These are phyloP conservation scores for Pleoardoris graminearum DNA, from an alignment of 2,329 filamentous ascomycete species.

Conservation along the genomic window DNA sequence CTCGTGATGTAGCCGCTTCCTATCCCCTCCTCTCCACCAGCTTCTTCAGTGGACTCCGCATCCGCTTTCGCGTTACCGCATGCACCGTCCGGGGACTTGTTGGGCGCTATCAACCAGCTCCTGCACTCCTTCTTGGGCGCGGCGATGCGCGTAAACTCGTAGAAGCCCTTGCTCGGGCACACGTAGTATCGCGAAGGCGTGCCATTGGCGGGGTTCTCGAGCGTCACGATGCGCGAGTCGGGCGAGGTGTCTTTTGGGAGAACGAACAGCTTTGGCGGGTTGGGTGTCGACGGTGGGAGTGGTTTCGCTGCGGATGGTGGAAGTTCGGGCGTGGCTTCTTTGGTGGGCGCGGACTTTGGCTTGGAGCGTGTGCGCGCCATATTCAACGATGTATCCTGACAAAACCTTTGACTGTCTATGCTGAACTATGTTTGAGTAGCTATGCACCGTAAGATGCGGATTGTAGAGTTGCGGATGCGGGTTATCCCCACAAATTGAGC, in stretches of 20 bases:
- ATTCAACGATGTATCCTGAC: too few relatives aligned
- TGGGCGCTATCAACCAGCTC: constrained; percentile 57
- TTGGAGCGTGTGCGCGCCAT: constrained; percentile 46
- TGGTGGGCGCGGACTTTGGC: constrained; percentile 32
- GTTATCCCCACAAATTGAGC: not conserved
- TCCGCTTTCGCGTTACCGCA: constrained; percentile 10
- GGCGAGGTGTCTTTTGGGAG: constrained; percentile 58
- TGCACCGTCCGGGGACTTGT: constrained; percentile 15
- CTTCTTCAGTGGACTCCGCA: not conserved
- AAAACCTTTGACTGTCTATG: too few relatives aligned
- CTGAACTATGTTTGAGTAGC: too few relatives aligned
- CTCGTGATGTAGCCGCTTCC: constrained; percentile 62
- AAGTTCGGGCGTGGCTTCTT: constrained; percentile 29
- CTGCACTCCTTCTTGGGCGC: constrained; percentile 54
- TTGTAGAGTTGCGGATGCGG: not conserved
- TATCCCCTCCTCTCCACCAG: constrained; percentile 8
- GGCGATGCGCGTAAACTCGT: constrained; percentile 63
- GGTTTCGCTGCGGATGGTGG: constrained; percentile 24
- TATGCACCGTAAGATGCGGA: too few relatives aligned
- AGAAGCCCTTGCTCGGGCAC: constrained; percentile 61
- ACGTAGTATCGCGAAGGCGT: constrained; percentile 59
- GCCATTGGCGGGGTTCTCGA: constrained; percentile 58
- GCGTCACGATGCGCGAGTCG: constrained; percentile 58
- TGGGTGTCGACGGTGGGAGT: constrained; percentile 43
- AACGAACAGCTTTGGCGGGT: constrained; percentile 59